A percentile compares a stretch with the other conserved stretches of the same genome.
These are phyloP conservation scores for Akanthomyces dipterigenus DNA, from an alignment of 2,329 filamentous ascomycete species.

Conservation along the genomic window DNA sequence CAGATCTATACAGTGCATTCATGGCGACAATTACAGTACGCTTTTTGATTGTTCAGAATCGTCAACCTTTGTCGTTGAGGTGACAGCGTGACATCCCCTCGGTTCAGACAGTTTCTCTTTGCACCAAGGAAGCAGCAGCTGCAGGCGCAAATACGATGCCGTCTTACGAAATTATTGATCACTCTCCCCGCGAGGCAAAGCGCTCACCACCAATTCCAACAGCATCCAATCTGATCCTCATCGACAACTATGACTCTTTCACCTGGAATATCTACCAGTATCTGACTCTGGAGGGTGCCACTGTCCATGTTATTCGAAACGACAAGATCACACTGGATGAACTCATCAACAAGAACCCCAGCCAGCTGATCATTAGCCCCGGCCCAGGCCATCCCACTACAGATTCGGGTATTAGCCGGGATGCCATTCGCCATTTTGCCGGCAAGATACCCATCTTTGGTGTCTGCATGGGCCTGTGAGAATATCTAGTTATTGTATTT, in stretches of 20 bases:
- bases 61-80: neutral
- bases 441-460: constrained; percentile 93
- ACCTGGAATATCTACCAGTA: constrained; percentile 99
- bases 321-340: constrained; percentile 85
- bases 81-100: neutral
- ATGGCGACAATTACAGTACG: neutral
- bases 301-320: constrained; percentile 83
- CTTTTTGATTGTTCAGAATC: neutral
- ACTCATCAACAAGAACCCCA: constrained; percentile 75
- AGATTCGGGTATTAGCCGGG: constrained; percentile 89
- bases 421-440: constrained; percentile 82
- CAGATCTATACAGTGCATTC: neutral
- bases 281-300: constrained; percentile 89
- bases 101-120: neutral
- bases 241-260: constrained; percentile 99
- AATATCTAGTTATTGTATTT: constrained; percentile 17
- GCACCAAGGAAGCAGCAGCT: neutral
- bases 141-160: constrained; percentile 34
- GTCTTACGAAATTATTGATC: constrained; percentile 54
- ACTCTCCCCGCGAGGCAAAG: constrained; percentile 80
- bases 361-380: constrained; percentile 89
- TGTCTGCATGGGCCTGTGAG: constrained; percentile 96
- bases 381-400: constrained; percentile 87
- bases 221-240: constrained; percentile 86
- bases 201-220: constrained; percentile 66